Percentiles rank a stretch among this genome's conserved stretches.
Evolutionary conservation across 768 basidiomycete species (phyloP).

Genomic region (Lactarius quietus): DNA sequence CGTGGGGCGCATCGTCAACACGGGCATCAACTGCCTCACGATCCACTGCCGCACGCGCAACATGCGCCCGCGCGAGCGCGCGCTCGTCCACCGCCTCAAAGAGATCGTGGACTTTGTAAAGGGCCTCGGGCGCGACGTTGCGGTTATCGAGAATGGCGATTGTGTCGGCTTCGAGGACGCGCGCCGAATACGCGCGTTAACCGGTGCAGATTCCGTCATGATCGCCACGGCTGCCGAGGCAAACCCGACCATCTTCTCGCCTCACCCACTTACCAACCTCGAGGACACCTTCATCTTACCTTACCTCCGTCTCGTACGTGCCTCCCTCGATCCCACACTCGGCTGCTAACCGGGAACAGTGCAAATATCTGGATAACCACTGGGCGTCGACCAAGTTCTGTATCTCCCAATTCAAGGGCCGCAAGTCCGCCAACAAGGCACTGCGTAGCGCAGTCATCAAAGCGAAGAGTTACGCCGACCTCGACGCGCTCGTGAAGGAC

Average conservation of each 20-base stretch:
- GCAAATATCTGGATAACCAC: conserved; percentile 71
- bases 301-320: conserved; percentile 67
- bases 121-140: conserved; percentile 68
- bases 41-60: conserved; percentile 93
- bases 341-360: conserved; percentile 37
- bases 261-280: conserved; percentile 62
- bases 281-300: conserved; percentile 65
- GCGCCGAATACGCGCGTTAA: conserved; percentile 65
- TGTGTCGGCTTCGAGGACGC: conserved; percentile 78
- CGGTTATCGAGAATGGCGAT: conserved; percentile 93
- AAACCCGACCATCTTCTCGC: conserved; percentile 86
- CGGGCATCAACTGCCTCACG: conserved; percentile 86
- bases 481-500: conserved; percentile 22
- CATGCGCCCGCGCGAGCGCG: conserved; percentile 82
- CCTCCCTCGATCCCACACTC: not conserved
- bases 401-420: conserved; percentile 73
- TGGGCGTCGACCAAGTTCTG: conserved; percentile 90
- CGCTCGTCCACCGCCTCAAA: conserved; percentile 69
- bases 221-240: conserved; percentile 92
- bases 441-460: conserved; percentile 51
- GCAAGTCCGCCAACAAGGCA: conserved; percentile 56
- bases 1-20: conserved; percentile 82
- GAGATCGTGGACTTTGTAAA: conserved; percentile 88
- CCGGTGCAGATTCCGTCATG: conserved; percentile 94
- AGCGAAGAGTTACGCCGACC: conserved; percentile 52